Percentiles rank a stretch among this genome's conserved stretches.
Conservation (phyloP, 1,139 yeast genomes). For the Magnusiomyces suaveolens region DNA sequence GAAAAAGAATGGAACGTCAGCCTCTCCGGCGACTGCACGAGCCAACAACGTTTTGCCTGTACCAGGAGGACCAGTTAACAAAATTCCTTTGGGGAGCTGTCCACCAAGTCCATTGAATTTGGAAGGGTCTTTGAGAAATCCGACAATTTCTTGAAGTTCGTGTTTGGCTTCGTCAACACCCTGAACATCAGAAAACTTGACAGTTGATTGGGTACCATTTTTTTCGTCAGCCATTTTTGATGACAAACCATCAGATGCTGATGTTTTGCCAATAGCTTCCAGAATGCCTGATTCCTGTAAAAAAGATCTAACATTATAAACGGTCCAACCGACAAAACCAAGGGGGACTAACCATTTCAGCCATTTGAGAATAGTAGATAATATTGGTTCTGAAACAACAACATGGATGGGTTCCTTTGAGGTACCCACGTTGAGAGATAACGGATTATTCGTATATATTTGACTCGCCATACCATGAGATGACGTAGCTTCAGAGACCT, state of each 20-base stretch:
- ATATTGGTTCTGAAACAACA: slow-evolving; percentile 71
- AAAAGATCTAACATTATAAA: slow-evolving; percentile 51
- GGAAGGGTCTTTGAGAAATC: slow-evolving; percentile 77
- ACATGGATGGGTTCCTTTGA: slow-evolving; percentile 78
- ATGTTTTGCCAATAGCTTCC: slow-evolving; percentile 67
- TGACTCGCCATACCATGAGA: no score
- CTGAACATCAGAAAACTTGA: slow-evolving; percentile 87
- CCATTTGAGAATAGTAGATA: slow-evolving; percentile 75
- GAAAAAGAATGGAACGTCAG: slow-evolving; percentile 89
- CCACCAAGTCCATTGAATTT: slow-evolving; percentile 91
- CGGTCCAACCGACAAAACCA: slow-evolving; percentile 57
- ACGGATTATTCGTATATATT: no score
- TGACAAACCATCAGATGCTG: slow-evolving; percentile 48
- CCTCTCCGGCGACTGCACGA: slow-evolving; percentile 99
- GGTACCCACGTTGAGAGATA: slow-evolving; percentile 25
- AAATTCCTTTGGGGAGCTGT: slow-evolving; percentile 95
- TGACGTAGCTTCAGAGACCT: no score
- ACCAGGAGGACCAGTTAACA: slow-evolving; percentile 98
- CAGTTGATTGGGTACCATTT: slow-evolving; percentile 72
- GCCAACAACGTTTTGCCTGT: slow-evolving; percentile 96
- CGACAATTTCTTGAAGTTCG: slow-evolving; percentile 95
- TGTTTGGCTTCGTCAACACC: slow-evolving; percentile 97
- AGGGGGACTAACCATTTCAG: slow-evolving; percentile 80
- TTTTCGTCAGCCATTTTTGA: slow-evolving; percentile 28
- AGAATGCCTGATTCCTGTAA: slow-evolving; percentile 64